Base-by-base conservation (phyloP, 2,329 filamentous ascomycete species). In the Ceratocystis ficicola region DNA sequence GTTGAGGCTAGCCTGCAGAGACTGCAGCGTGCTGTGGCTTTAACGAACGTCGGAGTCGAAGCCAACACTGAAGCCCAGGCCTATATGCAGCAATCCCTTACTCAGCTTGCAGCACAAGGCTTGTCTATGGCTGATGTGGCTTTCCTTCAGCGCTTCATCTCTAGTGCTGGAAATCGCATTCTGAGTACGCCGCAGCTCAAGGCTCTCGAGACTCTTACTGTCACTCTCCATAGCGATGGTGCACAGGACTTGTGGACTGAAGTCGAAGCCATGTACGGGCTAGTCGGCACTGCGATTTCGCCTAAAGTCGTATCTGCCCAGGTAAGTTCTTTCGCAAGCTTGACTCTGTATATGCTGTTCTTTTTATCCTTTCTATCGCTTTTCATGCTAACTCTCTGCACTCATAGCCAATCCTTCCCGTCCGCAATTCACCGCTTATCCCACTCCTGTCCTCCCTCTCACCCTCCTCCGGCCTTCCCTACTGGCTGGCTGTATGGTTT, bases 401-500 rank as follows among this genome's bases (percentile, higher is more conserved):
- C 48, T 10, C 48, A 63, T 75, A 84, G 76, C 80, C 84, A 2
- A 72, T 86, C 7, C 82, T 87, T 69, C 79, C 84, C 12, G 73
- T 86, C 20, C 80, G 83, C 68, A 87, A 87, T 69, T 77, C 78
- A 1, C 76, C 78, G 1, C 72, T 84, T n/a, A 73, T 81, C 2
- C 74, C 76, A 5, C 70, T 84, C 2, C 71, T 84, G 2, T 69
- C 71, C 69, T 72, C 84, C n/a, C 72, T 81, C 1, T 74, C 76
- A 7, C 70, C 83, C 2, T 71, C 83, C 36, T 65, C 67, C 10
- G 64, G 61, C 6, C 73, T 71, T 71, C 76, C 68, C 68, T 75
- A 71, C 72, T 86, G 82, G 82, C 74, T 83, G 12, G 80, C 77
- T 15, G 73, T 74, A 5, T 79, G 80, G 68, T 81, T 82, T 64